Conservation (phyloP, 2,329 filamentous ascomycete species). For the Apiospora marii region DNA sequence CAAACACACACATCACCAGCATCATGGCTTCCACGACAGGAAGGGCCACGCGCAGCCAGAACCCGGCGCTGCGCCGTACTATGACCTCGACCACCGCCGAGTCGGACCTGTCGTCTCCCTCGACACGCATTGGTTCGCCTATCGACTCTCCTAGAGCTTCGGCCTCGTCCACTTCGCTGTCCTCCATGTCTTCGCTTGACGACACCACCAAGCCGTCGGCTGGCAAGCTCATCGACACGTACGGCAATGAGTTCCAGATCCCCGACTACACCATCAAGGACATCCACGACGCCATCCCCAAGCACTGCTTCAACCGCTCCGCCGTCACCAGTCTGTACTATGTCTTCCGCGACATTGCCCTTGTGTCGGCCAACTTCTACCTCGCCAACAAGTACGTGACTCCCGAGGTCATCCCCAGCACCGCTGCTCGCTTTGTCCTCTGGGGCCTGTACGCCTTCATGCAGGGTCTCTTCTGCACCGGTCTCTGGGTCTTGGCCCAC, state of each 20-base stretch:
- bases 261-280: constrained; percentile 98
- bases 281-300: constrained; percentile 94
- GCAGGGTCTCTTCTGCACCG: constrained; percentile 93
- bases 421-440: constrained; percentile 68
- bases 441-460: constrained; percentile 76
- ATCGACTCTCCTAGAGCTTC: constrained; percentile 67
- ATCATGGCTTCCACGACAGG: constrained; percentile 56
- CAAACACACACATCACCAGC: neutral
- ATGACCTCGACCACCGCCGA: constrained; percentile 50
- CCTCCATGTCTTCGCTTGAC: constrained; percentile 79
- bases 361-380: constrained; percentile 80
- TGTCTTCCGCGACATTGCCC: constrained; percentile 81
- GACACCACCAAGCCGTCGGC: constrained; percentile 51
- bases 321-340: constrained; percentile 78
- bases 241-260: constrained; percentile 92
- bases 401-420: constrained; percentile 79
- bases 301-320: constrained; percentile 95
- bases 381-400: constrained; percentile 91
- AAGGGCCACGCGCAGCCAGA: constrained; percentile 49
- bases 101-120: constrained; percentile 57
- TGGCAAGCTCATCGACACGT: constrained; percentile 83
- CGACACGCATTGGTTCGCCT: constrained; percentile 65
- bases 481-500: constrained; percentile 95
- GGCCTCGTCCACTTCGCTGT: constrained; percentile 89
- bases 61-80: constrained; percentile 57